Conservation (phyloP, 202 grass and related monocot species). For the Setaria viridis region DNA sequence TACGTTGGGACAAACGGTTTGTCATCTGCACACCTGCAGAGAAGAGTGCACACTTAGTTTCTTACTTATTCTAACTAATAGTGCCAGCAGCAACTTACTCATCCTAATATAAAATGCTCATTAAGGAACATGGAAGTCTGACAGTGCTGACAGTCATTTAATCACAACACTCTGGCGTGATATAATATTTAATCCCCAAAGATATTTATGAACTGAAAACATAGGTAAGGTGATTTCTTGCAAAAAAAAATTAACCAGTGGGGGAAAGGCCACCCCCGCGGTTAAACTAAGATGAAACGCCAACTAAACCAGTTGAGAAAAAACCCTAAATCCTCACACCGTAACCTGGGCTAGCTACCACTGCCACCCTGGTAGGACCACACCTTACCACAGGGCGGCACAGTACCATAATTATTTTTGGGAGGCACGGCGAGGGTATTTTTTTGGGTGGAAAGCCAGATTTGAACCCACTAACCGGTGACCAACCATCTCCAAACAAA, state of each 20-base stretch:
- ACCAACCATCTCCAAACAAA: neutral
- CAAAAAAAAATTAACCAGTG: no score
- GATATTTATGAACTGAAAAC: neutral
- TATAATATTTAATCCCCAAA: neutral
- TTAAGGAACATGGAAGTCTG: neutral
- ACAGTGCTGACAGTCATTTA: neutral
- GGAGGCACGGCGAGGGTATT: neutral
- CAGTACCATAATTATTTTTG: neutral
- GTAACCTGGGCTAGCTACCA: neutral
- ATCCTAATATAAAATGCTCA: neutral
- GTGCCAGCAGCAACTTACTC: no score
- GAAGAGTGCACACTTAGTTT: neutral
- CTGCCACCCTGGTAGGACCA: neutral
- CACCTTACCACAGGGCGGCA: neutral
- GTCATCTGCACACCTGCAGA: slow-evolving; percentile 73
- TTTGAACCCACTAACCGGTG: no score
- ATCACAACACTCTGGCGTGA: neutral
- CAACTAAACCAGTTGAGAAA: no score
- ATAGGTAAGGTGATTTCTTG: neutral
- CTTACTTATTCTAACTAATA: slow-evolving; percentile 1
- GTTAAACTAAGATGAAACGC: no score
- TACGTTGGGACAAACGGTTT: slow-evolving; percentile 58
- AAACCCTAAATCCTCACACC: no score
- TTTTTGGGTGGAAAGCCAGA: no score
- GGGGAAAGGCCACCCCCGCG: no score